These are phyloP conservation scores for Lactifluus piperatus DNA, from an alignment of 768 basidiomycete species.

Conservation along the genomic window DNA sequence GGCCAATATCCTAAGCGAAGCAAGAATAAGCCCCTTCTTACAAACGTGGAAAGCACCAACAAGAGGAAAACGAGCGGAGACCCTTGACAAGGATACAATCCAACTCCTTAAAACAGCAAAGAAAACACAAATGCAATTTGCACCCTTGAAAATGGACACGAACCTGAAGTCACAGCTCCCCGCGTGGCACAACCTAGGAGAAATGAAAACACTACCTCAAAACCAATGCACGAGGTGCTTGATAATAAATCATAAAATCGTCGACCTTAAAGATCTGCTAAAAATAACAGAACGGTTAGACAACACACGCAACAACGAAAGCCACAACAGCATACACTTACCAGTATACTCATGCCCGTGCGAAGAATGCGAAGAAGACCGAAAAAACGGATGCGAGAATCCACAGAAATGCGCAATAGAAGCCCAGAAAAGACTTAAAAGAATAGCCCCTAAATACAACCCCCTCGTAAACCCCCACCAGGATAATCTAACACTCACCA, in stretches of 20 bases:
- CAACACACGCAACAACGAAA: no score
- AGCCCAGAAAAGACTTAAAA: not conserved
- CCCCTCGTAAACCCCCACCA: not conserved
- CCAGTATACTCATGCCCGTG: not conserved
- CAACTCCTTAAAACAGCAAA: constrained; percentile 2
- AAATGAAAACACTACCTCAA: no score
- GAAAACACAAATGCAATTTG: no score
- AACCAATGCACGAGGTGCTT: no score
- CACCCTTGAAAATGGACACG: no score
- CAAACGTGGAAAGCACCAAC: constrained; percentile 7
- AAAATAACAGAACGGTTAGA: no score
- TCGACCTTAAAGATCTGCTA: no score
- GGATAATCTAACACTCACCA: not conserved
- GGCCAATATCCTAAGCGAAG: rapidly evolving
- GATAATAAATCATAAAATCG: no score
- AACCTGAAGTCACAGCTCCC: no score
- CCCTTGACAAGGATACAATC: not conserved
- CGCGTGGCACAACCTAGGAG: no score
- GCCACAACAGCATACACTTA: no score
- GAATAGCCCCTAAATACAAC: not conserved
- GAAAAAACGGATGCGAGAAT: not conserved
- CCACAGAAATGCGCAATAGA: not conserved
- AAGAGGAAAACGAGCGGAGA: not conserved
- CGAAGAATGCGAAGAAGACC: not conserved
- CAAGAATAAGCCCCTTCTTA: not conserved